phyloP scores from a whole-genome alignment of 176 grass and related monocot genomes.

The Eleusine coracana region DNA sequence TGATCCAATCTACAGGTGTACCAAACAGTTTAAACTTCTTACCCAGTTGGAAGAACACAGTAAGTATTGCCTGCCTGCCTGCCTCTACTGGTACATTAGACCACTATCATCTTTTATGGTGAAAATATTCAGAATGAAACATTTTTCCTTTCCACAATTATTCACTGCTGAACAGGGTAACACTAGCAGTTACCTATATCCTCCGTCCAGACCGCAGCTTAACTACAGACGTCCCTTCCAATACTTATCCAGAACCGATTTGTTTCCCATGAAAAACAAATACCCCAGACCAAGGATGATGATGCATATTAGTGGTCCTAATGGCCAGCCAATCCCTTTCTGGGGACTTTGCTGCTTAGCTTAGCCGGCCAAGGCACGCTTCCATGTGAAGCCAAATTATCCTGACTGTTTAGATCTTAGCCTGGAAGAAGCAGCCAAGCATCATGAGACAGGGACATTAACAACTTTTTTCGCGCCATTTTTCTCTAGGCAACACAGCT shows the following conservation, averaged over 20 bases:
- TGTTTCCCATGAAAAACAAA: too few relatives aligned
- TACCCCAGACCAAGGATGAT: too few relatives aligned
- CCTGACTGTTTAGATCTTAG: background rate
- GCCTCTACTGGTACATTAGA: background rate
- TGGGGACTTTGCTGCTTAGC: conserved; percentile 35
- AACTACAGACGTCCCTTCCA: too few relatives aligned
- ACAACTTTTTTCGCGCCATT: conserved; percentile 14
- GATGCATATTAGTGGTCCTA: background rate
- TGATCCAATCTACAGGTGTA: background rate
- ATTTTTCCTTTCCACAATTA: background rate
- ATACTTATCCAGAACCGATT: too few relatives aligned
- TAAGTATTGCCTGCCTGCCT: background rate
- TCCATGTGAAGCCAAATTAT: background rate
- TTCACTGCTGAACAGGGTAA: background rate
- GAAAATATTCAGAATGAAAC: background rate
- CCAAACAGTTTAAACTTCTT: background rate
- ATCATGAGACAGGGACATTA: conserved; percentile 8
- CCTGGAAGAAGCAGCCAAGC: conserved; percentile 10
- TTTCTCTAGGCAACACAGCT: too few relatives aligned
- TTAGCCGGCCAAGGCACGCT: conserved; percentile 30
- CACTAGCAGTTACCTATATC: background rate
- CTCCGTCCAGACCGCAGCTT: conserved; percentile 9
- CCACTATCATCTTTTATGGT: background rate
- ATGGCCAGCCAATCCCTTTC: conserved; percentile 27
- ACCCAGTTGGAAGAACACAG: background rate